These are phyloP conservation scores for Colletotrichum magnum DNA, from an alignment of 2,329 filamentous ascomycete species.

Conservation along the genomic window DNA sequence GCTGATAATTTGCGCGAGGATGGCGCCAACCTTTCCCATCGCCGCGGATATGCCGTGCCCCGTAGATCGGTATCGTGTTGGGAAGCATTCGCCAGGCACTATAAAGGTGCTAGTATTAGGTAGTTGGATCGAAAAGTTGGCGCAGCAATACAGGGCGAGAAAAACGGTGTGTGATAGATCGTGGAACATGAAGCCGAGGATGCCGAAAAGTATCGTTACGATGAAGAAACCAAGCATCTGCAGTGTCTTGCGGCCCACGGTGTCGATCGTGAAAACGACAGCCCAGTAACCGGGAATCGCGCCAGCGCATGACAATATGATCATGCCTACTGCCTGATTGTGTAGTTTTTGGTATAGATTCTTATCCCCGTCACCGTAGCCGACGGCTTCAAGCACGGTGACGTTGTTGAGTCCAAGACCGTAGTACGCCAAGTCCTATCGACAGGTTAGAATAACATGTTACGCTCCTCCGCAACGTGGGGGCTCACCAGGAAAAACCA, in stretches of 20 bases:
- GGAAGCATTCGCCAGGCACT: slow-evolving; percentile 75
- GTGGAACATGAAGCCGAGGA: slow-evolving; percentile 73
- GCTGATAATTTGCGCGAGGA: slow-evolving; percentile 76
- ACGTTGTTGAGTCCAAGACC: slow-evolving; percentile 83
- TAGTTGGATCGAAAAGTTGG: slow-evolving; percentile 77
- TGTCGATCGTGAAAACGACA: slow-evolving; percentile 81
- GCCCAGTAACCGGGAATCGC: slow-evolving; percentile 87
- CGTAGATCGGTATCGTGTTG: slow-evolving; percentile 73
- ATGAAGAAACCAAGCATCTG: slow-evolving; percentile 75
- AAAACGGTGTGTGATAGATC: slow-evolving; percentile 63
- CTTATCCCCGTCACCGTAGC: slow-evolving; percentile 73
- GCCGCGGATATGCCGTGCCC: slow-evolving; percentile 77
- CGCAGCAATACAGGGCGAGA: slow-evolving; percentile 74
- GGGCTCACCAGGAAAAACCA: slow-evolving; percentile 79
- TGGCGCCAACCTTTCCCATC: slow-evolving; percentile 77
- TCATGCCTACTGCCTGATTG: slow-evolving; percentile 81
- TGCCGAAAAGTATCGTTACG: slow-evolving; percentile 72
- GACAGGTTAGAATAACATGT: too few relatives aligned
- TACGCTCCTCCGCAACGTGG: too few relatives aligned
- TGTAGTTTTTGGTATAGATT: slow-evolving; percentile 77
- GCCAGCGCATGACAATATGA: slow-evolving; percentile 83
- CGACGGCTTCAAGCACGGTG: slow-evolving; percentile 79
- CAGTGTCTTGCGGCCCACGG: slow-evolving; percentile 81
- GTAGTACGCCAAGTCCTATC: slow-evolving; percentile 76
- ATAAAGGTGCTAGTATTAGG: slow-evolving; percentile 78